These are phyloP conservation scores for Dendrobium nobile DNA, from an alignment of 106 monocot genomes.

Conservation along the genomic window DNA sequence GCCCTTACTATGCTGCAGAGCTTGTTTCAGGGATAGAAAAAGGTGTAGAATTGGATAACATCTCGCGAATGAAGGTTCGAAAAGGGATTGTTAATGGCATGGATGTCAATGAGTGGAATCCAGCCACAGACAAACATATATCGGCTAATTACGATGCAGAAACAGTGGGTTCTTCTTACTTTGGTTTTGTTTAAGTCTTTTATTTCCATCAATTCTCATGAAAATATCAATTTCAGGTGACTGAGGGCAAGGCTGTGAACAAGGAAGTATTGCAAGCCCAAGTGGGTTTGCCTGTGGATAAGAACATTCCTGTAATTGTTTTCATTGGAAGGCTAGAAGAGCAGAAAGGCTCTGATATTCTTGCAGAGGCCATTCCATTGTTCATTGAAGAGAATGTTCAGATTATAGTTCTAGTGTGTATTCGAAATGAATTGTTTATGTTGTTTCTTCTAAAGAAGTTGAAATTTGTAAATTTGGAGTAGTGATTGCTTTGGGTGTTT, in stretches of 20 bases:
- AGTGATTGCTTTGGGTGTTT: not conserved
- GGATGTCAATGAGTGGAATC: constrained; percentile 82
- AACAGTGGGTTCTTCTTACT: constrained; percentile 45
- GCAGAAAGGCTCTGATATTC: constrained; percentile 95
- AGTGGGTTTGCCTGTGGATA: constrained; percentile 73
- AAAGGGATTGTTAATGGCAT: constrained; percentile 86
- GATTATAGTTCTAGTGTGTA: constrained; percentile 72
- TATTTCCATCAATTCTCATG: not conserved
- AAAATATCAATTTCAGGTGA: constrained; percentile 38
- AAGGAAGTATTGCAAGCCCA: constrained; percentile 94
- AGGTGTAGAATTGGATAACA: constrained; percentile 68
- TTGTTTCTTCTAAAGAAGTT: not conserved
- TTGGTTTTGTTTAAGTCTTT: not conserved
- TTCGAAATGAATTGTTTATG: not conserved
- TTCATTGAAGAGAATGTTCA: constrained; percentile 75
- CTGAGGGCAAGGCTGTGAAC: constrained; percentile 65
- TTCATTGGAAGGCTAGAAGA: constrained; percentile 95
- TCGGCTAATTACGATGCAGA: constrained; percentile 56
- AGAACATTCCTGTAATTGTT: constrained; percentile 49
- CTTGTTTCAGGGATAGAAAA: constrained; percentile 46
- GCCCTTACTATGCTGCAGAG: constrained; percentile 79
- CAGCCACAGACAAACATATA: constrained; percentile 74
- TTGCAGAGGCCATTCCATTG: constrained; percentile 69
- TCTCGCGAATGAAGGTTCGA: constrained; percentile 24
- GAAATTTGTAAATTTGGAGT: not conserved